These are phyloP conservation scores for Chalciporus chontae DNA, from an alignment of 768 basidiomycete genomes.

Conservation along the genomic window DNA sequence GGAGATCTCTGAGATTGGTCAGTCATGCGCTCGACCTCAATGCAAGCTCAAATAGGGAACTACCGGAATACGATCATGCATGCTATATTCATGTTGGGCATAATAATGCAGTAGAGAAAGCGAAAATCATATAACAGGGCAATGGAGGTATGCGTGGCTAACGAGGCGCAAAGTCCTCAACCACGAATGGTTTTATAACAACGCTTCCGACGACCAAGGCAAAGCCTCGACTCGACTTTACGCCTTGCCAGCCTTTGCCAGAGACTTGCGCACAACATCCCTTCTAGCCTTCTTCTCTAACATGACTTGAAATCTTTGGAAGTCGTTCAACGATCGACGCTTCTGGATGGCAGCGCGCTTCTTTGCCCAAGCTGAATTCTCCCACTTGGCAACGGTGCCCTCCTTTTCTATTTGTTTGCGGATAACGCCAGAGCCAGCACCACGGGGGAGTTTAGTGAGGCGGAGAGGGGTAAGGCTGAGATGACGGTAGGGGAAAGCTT, in stretches of 20 bases:
- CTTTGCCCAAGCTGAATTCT: slow-evolving; percentile 83
- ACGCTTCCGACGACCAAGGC: background rate
- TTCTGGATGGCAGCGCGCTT: slow-evolving; percentile 72
- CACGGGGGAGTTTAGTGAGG: slow-evolving; percentile 82
- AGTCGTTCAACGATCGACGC: slow-evolving; percentile 81
- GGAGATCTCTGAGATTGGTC: background rate
- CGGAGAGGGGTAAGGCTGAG: slow-evolving; percentile 85
- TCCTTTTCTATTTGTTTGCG: slow-evolving; percentile 89
- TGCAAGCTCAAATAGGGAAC: slow-evolving; percentile 13
- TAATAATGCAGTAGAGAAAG: slow-evolving; percentile 1
- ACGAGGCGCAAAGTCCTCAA: background rate
- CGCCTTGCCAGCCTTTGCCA: slow-evolving; percentile 46
- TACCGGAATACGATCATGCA: background rate
- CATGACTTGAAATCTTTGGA: slow-evolving; percentile 87
- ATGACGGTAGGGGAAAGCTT: slow-evolving; percentile 88
- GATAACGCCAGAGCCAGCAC: slow-evolving; percentile 74
- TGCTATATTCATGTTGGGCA: slow-evolving; percentile 9
- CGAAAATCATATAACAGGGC: background rate
- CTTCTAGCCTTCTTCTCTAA: slow-evolving; percentile 85
- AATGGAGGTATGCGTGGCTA: background rate
- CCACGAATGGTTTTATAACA: background rate
- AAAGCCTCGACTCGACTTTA: slow-evolving; percentile 5
- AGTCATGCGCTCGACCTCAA: background rate
- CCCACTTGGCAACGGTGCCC: slow-evolving; percentile 83
- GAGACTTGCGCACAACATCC: slow-evolving; percentile 68